A percentile compares a stretch with the other conserved stretches of the same genome.
These are phyloP conservation scores for Pythium myriotylum DNA, from an alignment of 352 stramenopile species.

Conservation along the genomic window DNA sequence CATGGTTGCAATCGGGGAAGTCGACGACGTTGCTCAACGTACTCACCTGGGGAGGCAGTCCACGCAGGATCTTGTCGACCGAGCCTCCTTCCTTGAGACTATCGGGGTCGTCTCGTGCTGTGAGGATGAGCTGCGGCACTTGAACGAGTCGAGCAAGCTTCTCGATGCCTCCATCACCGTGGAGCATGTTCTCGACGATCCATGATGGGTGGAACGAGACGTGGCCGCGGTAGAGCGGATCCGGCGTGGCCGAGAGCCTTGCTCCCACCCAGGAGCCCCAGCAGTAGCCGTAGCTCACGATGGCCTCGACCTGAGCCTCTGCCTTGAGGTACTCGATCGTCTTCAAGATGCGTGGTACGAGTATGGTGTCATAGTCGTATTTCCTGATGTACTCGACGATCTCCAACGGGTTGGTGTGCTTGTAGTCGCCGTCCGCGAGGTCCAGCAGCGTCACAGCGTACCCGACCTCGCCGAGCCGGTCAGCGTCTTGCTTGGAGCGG, in stretches of 20 bases:
- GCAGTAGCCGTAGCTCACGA: slow-evolving; percentile 22
- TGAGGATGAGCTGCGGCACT: slow-evolving; percentile 39
- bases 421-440: slow-evolving; percentile 35
- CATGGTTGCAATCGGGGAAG: slow-evolving; percentile 47
- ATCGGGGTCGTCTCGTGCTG: slow-evolving; percentile 33
- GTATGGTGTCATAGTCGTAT: not conserved
- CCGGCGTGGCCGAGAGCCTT: slow-evolving; percentile 1
- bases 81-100: slow-evolving; percentile 34
- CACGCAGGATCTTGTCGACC: too few species aligned
- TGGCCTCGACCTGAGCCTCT: slow-evolving; percentile 14
- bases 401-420: not conserved
- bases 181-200: slow-evolving; percentile 35
- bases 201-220: slow-evolving; percentile 23
- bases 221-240: slow-evolving; percentile 21
- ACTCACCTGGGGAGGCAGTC: too few species aligned
- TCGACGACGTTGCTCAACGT: slow-evolving; percentile 16
- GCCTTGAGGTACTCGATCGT: slow-evolving; percentile 1
- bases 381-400: not conserved
- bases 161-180: slow-evolving; percentile 32
- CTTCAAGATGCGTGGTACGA: not conserved
- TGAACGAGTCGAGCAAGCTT: slow-evolving; percentile 37
- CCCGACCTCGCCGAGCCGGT: slow-evolving; percentile 36
- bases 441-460: slow-evolving; percentile 48
- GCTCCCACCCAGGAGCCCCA: slow-evolving; percentile 11
- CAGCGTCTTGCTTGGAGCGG: slow-evolving; percentile 43